These are phyloP conservation scores for Wickerhamiella domercqiae DNA, from an alignment of 805 yeast species.

Conservation along the genomic window DNA sequence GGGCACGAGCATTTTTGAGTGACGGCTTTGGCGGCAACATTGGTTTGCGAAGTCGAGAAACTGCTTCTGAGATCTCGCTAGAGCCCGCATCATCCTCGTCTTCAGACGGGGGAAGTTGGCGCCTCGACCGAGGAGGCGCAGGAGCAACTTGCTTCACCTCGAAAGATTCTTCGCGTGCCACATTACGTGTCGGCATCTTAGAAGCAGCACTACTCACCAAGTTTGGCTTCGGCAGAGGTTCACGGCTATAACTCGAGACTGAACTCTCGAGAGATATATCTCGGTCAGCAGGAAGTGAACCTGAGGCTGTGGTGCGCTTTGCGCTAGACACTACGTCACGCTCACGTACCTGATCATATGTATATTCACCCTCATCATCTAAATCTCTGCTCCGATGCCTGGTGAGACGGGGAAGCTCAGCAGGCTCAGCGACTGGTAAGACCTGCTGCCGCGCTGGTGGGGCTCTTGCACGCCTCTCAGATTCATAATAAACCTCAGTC, in stretches of 20 bases:
- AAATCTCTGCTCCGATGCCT: too few relatives aligned
- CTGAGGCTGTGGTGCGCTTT: too few relatives aligned
- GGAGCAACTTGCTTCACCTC: not conserved
- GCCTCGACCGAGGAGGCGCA: not conserved
- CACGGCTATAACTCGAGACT: not conserved
- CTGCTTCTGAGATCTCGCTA: not conserved
- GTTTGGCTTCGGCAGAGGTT: not conserved
- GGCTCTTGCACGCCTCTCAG: too few relatives aligned
- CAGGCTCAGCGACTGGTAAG: too few relatives aligned
- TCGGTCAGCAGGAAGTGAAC: too few relatives aligned
- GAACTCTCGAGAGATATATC: too few relatives aligned
- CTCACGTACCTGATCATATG: too few relatives aligned
- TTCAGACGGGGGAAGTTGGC: not conserved
- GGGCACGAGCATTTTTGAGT: not conserved
- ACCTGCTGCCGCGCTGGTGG: too few relatives aligned
- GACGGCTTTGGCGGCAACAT: not conserved
- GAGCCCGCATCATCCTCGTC: not conserved
- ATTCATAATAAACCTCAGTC: too few relatives aligned
- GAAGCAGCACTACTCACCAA: slow-evolving; percentile 1
- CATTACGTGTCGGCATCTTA: not conserved
- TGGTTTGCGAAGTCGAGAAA: not conserved
- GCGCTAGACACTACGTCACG: too few relatives aligned
- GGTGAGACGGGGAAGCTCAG: too few relatives aligned
- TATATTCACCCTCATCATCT: too few relatives aligned
- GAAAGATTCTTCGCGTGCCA: not conserved